Conservation (phyloP, 495 filamentous ascomycete genomes). For the Penicillium crystallinum region DNA sequence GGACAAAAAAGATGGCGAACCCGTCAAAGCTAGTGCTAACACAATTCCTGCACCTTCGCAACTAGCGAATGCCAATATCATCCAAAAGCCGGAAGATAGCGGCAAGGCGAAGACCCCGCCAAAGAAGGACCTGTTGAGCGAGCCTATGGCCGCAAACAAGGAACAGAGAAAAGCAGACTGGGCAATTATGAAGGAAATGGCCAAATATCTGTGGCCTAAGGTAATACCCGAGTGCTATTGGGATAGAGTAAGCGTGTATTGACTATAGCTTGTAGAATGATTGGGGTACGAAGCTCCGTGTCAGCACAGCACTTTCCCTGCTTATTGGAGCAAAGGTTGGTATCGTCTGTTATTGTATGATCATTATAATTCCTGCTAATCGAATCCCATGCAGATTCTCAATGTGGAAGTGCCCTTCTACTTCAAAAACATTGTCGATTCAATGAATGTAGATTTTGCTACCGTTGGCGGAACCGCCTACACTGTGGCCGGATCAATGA, state of each 20-base stretch:
- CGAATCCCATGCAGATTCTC: slow-evolving; percentile 51
- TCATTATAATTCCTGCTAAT: slow-evolving; percentile 12
- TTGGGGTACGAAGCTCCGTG: slow-evolving; percentile 74
- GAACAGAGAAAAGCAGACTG: slow-evolving; percentile 96
- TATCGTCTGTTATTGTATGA: no score
- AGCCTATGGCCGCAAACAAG: slow-evolving; percentile 55
- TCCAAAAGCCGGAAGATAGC: slow-evolving; percentile 19
- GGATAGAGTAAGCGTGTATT: slow-evolving; percentile 1
- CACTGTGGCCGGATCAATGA: slow-evolving; percentile 85
- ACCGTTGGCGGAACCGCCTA: slow-evolving; percentile 77
- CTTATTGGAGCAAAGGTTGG: slow-evolving; percentile 80
- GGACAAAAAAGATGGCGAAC: slow-evolving; percentile 8
- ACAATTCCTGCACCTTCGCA: slow-evolving; percentile 14
- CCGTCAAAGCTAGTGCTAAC: slow-evolving; percentile 6
- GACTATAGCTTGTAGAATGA: slow-evolving; percentile 49
- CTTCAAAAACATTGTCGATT: slow-evolving; percentile 95
- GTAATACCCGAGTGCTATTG: slow-evolving; percentile 25
- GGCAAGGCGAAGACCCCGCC: slow-evolving; percentile 27
- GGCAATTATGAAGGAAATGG: slow-evolving; percentile 98
- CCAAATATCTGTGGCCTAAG: slow-evolving; percentile 95
- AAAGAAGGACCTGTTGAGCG: slow-evolving; percentile 52
- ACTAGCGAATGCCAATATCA: slow-evolving; percentile 14
- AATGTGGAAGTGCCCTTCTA: slow-evolving; percentile 99
- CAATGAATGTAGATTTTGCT: slow-evolving; percentile 92
- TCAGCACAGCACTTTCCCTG: slow-evolving; percentile 72